Evolutionary conservation across 73 alveolate genomes (phyloP), one percentile per base, ranked within the genome.

Genomic region (Paramecium sexaurelia): DNA sequence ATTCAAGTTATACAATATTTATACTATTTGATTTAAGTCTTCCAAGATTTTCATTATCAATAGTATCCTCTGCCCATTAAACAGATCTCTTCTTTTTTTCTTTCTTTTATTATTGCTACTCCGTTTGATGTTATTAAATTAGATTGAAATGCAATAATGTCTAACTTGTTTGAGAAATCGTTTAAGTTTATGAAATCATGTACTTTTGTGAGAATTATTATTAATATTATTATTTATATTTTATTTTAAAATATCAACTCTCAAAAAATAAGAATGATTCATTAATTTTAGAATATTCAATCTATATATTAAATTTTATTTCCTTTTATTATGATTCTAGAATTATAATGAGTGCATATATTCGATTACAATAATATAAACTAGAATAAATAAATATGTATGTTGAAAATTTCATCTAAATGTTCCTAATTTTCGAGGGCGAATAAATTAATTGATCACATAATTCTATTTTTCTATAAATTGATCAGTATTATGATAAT

Each of bases 21-120:
- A 15, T 86, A 88, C 91, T 57, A 41, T 68, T 68, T 8, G 94
- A 88, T 88, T 88, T 69, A 15, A 88, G 55, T 24, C 84, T 61
- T 20, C 90, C 90, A 11, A 88, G 43, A 71, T 88, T 61, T 47
- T 88, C 94, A 88, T 88, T 88, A 47, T 88, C 94, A 3, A 88
- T 39, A 26, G 91, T 88, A 32, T 88, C 94, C 27, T 88, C 94
- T 69, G 85, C 37, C 91, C 94, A 88, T 41, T 88, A 43, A 40
- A 88, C 87, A 36, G 67, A 32, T 27, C 83, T 27, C 13, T 39
- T 68, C 19, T 75, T 55, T 24, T 88, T 88, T 69, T 88, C 75
- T 69, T 47, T 88, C 32, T 71, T 71, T 71, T 71, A n/a, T 15
- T 35, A 5, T 13, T 71, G 5, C 56, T 71, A 20, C 86, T 71